A percentile compares a stretch with the other conserved stretches of the same genome.
phyloP scores from a whole-genome alignment of 805 yeast genomes.

The Zygotorulaspora chibaensis region DNA sequence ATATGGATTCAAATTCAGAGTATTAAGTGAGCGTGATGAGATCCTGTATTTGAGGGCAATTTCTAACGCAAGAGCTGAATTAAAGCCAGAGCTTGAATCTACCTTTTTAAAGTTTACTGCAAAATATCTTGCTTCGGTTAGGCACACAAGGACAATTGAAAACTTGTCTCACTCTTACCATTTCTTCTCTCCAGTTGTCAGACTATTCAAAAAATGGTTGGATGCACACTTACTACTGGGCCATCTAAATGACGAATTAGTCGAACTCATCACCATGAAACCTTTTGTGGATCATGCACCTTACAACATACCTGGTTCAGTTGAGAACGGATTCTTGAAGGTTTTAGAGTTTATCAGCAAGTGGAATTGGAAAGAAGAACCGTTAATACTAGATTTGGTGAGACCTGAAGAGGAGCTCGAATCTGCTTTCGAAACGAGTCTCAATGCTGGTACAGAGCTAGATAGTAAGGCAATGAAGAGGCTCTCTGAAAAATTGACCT shows the following conservation, averaged over 20 bases:
- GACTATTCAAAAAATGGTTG: constrained; percentile 87
- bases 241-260: constrained; percentile 71
- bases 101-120: constrained; percentile 60
- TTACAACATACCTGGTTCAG: constrained; percentile 73
- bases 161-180: constrained; percentile 68
- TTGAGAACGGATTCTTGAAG: constrained; percentile 76
- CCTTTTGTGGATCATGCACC: constrained; percentile 87
- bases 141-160: constrained; percentile 77
- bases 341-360: constrained; percentile 61
- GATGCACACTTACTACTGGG: constrained; percentile 70
- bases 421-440: constrained; percentile 23
- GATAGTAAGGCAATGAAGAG: constrained; percentile 39
- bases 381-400: constrained; percentile 73
- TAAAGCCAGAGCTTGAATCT: constrained; percentile 54
- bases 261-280: constrained; percentile 77
- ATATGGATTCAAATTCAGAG: constrained; percentile 73
- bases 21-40: constrained; percentile 82
- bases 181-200: constrained; percentile 70
- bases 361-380: constrained; percentile 95
- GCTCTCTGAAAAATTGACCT: constrained; percentile 57
- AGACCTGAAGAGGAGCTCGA: constrained; percentile 43
- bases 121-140: constrained; percentile 59
- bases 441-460: constrained; percentile 32
- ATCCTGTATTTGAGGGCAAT: constrained; percentile 67
- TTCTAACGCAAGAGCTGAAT: constrained; percentile 56